Base-by-base conservation (phyloP, 2,329 filamentous ascomycete genomes). In the Teratosphaeria pseudoeucalypti region DNA sequence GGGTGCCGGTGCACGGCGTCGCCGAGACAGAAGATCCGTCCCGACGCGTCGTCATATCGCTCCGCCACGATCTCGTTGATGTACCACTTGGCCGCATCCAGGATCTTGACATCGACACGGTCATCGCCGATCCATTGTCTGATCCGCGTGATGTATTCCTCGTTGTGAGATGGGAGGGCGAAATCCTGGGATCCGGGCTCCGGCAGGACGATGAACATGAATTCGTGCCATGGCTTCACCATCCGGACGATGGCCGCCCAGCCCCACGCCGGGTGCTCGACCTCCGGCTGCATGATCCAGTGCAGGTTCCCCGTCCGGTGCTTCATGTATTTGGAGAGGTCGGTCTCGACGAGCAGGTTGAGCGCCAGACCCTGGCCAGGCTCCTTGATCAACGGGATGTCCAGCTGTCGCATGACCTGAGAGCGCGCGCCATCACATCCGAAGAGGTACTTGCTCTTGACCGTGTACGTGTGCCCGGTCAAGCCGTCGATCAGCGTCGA, bases 151-250 rank as follows among this genome's bases (percentile, higher is more conserved):
- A 78, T 53, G 62, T 79, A 81, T 65, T 82, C 76, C 6, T 79
- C 79, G 1, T 74, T 62, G 0, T 75, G 74, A 0, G 79, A 78
- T n/a, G 72, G 60, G 26, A 75, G 69, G 3, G 68, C 68, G 12
- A 74, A 62, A 55, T 77, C 71, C 1, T 62, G 53, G 49, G 74
- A 72, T 9, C 71, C 67, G 12, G 69, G 68, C 3, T 74, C 74
- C 0, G 80, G 78, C 16, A 85, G 72, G 16, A 84, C 68, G 57
- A 71, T 71, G 59, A 70, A 68, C 66, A 72, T 70, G 82, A 83
- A 87, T 72, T 86, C 81, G 63, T 80, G 67, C 83, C 83, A 86
- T 0, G 83, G 79, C 71, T 81, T 83, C 4, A 86, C 82, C 82
- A 86, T 85, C 27, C 84, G 75, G 2, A 79, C 74, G 63, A 83